These are phyloP conservation scores for Coccomyxa subellipsoidea DNA, from an alignment of 163 green algal species.

Conservation along the genomic window DNA sequence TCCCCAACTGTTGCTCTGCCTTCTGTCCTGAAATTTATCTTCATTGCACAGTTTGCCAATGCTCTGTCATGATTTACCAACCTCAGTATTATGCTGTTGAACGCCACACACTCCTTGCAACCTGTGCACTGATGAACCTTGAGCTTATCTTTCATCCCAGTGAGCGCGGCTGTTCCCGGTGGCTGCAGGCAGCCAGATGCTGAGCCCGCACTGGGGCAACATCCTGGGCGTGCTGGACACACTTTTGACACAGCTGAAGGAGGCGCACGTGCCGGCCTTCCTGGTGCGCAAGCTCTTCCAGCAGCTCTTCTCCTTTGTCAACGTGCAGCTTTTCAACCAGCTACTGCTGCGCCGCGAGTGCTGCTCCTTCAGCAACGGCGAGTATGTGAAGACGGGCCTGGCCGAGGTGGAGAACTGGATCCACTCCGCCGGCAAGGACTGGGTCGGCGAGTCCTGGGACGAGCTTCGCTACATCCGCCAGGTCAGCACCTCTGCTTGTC, in stretches of 20 bases:
- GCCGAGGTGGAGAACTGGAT: conserved; percentile 91
- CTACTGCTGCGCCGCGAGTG: conserved; percentile 97
- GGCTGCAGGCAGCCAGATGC: conserved; percentile 10
- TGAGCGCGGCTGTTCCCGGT: neutral
- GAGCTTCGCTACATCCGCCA: conserved; percentile 95
- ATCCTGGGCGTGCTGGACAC: conserved; percentile 86
- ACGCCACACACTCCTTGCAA: no score
- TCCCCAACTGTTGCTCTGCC: no score
- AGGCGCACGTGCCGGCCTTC: conserved; percentile 85
- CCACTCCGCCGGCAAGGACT: conserved; percentile 62
- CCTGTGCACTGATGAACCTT: no score
- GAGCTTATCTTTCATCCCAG: no score
- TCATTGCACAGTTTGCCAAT: no score
- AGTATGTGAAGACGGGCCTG: conserved; percentile 98
- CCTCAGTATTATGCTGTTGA: no score
- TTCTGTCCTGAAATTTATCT: no score
- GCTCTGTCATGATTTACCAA: no score
- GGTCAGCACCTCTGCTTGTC: conserved; percentile 27
- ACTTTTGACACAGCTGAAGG: conserved; percentile 78
- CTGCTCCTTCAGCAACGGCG: conserved; percentile 98
- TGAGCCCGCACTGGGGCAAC: conserved; percentile 75
- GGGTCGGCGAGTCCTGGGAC: conserved; percentile 87
- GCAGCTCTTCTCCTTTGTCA: conserved; percentile 97
- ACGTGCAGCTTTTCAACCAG: conserved; percentile 98
- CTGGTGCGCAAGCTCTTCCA: conserved; percentile 90